Conservation (phyloP, 306 rosid species). For the Glycyrrhiza uralensis region DNA sequence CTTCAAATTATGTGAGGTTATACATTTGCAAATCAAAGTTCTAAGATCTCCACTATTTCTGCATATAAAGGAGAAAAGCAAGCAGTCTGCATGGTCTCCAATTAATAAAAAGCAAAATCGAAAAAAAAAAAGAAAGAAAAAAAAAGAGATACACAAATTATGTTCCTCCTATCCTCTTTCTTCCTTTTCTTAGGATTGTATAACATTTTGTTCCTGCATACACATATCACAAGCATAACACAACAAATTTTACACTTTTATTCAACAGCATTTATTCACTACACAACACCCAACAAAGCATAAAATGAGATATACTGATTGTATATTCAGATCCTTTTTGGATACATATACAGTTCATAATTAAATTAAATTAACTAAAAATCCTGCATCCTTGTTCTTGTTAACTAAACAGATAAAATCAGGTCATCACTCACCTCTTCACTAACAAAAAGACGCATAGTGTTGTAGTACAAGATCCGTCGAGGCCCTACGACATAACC, state of each 20-base stretch:
- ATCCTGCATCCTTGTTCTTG: not conserved
- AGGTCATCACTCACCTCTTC: conserved; percentile 67
- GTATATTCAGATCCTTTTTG: not conserved
- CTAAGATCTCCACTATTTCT: not conserved
- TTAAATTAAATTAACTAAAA: not conserved
- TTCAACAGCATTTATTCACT: not conserved
- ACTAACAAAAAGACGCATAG: conserved; percentile 61
- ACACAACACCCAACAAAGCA: not conserved
- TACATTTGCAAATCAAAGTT: not conserved
- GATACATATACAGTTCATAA: not conserved
- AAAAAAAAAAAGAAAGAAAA: not conserved
- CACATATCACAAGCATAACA: not conserved
- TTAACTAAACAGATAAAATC: not conserved
- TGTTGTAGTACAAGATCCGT: conserved; percentile 61
- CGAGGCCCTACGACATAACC: conserved; percentile 67
- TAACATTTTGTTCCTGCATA: not conserved
- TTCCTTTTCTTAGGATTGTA: not conserved
- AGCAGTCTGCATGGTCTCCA: not conserved
- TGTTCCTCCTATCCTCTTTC: not conserved
- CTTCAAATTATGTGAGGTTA: not conserved
- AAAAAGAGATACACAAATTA: too few species aligned
- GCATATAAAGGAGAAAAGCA: not conserved
- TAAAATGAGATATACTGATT: not conserved
- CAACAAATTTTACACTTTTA: not conserved
- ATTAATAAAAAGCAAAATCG: not conserved